Conservation (phyloP, 1,284 basidiomycete species). For the Neonothopanus nambi region DNA sequence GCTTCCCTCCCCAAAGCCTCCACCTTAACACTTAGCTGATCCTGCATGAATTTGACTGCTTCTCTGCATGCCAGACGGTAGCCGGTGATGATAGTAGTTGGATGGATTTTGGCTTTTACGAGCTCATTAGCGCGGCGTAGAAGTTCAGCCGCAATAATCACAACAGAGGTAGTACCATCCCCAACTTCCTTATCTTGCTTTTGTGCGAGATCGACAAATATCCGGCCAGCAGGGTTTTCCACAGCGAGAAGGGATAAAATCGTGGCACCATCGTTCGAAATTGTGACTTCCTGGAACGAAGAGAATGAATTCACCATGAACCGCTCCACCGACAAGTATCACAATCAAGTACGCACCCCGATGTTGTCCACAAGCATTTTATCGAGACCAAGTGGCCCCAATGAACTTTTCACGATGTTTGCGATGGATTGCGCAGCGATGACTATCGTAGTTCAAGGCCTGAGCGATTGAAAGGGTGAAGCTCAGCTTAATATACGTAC, state of each 20-base stretch:
- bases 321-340: not conserved
- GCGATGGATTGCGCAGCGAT: slow-evolving; percentile 96
- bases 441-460: slow-evolving; percentile 50
- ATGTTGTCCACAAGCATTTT: slow-evolving; percentile 99
- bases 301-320: slow-evolving; percentile 9
- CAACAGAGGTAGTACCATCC: slow-evolving; percentile 98
- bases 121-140: slow-evolving; percentile 96
- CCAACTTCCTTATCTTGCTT: slow-evolving; percentile 99
- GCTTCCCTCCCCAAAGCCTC: slow-evolving; percentile 91
- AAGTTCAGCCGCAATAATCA: slow-evolving; percentile 96
- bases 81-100: slow-evolving; percentile 98
- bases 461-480: slow-evolving; percentile 1
- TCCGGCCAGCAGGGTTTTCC: slow-evolving; percentile 92
- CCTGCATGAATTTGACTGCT: slow-evolving; percentile 98
- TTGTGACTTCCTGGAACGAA: slow-evolving; percentile 86
- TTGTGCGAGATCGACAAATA: slow-evolving; percentile 97
- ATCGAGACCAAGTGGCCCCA: slow-evolving; percentile 94
- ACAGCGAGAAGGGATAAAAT: slow-evolving; percentile 93
- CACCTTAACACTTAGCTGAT: slow-evolving; percentile 95
- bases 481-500: slow-evolving; percentile 42
- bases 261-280: slow-evolving; percentile 99
- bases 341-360: slow-evolving; percentile 58
- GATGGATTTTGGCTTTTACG: slow-evolving; percentile 98
- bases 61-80: slow-evolving; percentile 97
- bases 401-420: slow-evolving; percentile 95